A percentile compares a stretch with the other conserved stretches of the same genome.
Conservation (phyloP, 352 stramenopile genomes). For the Phytopythium sindhum region DNA sequence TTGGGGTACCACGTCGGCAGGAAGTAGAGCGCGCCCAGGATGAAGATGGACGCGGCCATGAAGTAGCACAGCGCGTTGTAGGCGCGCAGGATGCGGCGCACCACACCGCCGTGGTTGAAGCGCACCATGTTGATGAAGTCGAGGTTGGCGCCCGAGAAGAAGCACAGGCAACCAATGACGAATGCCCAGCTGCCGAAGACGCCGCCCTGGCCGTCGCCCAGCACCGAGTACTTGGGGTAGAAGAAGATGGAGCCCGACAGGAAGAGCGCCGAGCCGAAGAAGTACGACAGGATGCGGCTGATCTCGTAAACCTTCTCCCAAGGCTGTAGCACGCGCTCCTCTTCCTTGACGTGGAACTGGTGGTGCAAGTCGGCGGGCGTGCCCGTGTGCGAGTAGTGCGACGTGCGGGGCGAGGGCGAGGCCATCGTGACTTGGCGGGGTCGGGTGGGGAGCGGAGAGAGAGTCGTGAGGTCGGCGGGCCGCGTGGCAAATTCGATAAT, state of each 20-base stretch:
- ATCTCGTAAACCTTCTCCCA: conserved; percentile 60
- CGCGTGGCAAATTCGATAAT: conserved; percentile 4
- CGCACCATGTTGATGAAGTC: conserved; percentile 71
- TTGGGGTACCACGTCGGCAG: conserved; percentile 70
- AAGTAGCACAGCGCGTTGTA: conserved; percentile 65
- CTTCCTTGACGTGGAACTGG: conserved; percentile 2
- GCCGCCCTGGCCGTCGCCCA: conserved; percentile 58
- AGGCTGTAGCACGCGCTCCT: conserved; percentile 12
- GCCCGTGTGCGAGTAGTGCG: conserved; percentile 15
- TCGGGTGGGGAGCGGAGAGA: neutral
- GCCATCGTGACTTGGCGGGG: neutral
- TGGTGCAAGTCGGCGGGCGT: conserved; percentile 4
- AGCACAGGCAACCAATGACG: conserved; percentile 69
- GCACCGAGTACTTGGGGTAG: conserved; percentile 67
- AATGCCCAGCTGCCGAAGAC: conserved; percentile 66
- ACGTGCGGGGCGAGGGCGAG: conserved; percentile 21
- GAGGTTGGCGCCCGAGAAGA: conserved; percentile 60
- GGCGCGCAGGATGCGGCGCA: conserved; percentile 50
- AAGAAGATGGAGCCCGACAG: conserved; percentile 76
- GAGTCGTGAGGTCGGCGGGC: neutral
- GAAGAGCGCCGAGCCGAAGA: conserved; percentile 69
- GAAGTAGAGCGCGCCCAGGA: conserved; percentile 79
- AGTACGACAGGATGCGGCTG: conserved; percentile 44
- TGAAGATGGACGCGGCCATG: conserved; percentile 66
- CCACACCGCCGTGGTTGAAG: conserved; percentile 45